A percentile compares a stretch with the other conserved stretches of the same genome.
These are phyloP conservation scores for Cucurbitaria berberidis DNA, from an alignment of 2,329 filamentous ascomycete genomes.

Conservation along the genomic window DNA sequence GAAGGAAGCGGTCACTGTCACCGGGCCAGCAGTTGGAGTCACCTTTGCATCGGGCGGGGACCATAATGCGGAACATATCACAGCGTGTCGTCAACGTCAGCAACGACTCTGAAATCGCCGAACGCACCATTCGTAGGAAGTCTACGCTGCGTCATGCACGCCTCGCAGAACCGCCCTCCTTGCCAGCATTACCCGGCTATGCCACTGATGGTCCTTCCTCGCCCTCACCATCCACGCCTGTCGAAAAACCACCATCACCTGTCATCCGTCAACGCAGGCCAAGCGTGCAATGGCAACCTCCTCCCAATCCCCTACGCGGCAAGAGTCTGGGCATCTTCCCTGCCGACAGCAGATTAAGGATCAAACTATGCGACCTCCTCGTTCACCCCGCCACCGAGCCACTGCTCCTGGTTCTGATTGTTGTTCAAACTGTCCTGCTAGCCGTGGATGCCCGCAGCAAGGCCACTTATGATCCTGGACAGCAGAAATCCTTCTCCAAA, in stretches of 20 bases:
- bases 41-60: constrained; percentile 57
- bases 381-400: constrained; percentile 89
- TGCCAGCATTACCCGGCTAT: constrained; percentile 60
- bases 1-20: constrained; percentile 59
- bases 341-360: constrained; percentile 75
- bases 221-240: constrained; percentile 32
- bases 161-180: constrained; percentile 59
- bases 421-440: constrained; percentile 86
- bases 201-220: constrained; percentile 51
- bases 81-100: constrained; percentile 97
- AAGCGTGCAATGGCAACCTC: constrained; percentile 52
- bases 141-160: constrained; percentile 62
- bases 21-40: constrained; percentile 52
- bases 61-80: constrained; percentile 74
- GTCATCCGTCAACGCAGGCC: constrained; percentile 21
- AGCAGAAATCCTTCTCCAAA: constrained; percentile 67
- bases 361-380: constrained; percentile 78
- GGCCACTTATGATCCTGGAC: constrained; percentile 64
- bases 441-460: constrained; percentile 79
- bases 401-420: constrained; percentile 82
- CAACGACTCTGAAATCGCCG: constrained; percentile 84
- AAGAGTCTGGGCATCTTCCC: constrained; percentile 85
- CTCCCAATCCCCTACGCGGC: constrained; percentile 80
- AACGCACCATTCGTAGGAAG: constrained; percentile 71
- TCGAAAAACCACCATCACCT: constrained; percentile 50